Evolutionary conservation across 2,329 filamentous ascomycete species (phyloP).

Genomic region (Aureobasidium namibiae): DNA sequence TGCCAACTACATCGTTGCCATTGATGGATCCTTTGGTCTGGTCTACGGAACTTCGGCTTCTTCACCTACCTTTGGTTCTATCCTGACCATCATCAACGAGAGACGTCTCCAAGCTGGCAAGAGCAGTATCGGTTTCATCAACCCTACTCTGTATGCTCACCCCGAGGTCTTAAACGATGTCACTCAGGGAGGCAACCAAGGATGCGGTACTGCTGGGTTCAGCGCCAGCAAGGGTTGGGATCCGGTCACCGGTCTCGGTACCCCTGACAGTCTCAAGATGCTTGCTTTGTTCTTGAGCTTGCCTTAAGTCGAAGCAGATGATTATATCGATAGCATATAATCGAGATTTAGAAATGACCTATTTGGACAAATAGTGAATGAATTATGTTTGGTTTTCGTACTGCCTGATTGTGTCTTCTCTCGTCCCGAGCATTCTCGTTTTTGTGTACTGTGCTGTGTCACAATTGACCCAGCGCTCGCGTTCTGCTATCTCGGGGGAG

Average conservation of each 20-base stretch:
- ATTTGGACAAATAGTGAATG: background rate
- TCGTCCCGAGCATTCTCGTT: too few relatives aligned
- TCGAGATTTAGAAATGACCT: too few relatives aligned
- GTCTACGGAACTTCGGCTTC: conserved; percentile 46
- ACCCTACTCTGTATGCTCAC: conserved; percentile 38
- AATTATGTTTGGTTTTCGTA: too few relatives aligned
- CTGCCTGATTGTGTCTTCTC: too few relatives aligned
- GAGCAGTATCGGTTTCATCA: conserved; percentile 34
- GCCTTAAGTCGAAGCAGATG: conserved; percentile 8
- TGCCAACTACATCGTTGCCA: conserved; percentile 27
- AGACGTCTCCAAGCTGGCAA: conserved; percentile 30
- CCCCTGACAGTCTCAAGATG: conserved; percentile 26
- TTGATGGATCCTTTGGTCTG: conserved; percentile 35
- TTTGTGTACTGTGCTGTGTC: too few relatives aligned
- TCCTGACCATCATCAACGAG: conserved; percentile 41
- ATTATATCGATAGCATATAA: too few relatives aligned
- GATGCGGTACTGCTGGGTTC: conserved; percentile 30
- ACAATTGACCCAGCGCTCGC: too few relatives aligned
- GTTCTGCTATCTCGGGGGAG: too few relatives aligned
- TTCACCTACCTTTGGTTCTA: conserved; percentile 40
- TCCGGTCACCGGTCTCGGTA: conserved; percentile 26
- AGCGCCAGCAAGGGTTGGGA: conserved; percentile 25
- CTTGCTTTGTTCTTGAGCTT: conserved; percentile 22
- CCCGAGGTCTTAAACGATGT: conserved; percentile 32
- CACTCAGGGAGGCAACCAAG: conserved; percentile 30